Conservation (phyloP, 305 asterid species). For the Lippia alba region DNA sequence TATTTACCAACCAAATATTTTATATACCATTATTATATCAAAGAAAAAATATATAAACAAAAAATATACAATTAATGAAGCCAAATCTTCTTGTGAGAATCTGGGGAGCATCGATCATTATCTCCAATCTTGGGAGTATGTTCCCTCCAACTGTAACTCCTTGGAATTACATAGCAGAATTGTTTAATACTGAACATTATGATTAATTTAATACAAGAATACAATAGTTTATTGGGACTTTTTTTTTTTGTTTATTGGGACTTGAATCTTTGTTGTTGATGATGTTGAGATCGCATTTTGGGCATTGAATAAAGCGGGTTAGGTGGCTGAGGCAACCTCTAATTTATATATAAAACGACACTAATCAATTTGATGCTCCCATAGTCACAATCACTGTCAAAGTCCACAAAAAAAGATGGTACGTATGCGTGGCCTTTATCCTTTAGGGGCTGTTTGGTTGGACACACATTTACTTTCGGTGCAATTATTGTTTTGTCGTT, state of each 20-base stretch:
- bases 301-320: too few relatives aligned
- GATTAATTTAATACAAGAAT: too few relatives aligned
- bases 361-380: background rate
- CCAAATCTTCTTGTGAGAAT: constrained; percentile 10
- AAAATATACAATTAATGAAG: background rate
- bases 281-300: too few relatives aligned
- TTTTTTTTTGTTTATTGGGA: too few relatives aligned
- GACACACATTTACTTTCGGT: background rate
- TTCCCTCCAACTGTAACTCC: constrained; percentile 16
- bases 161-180: background rate
- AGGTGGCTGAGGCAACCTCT: too few relatives aligned
- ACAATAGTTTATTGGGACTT: too few relatives aligned
- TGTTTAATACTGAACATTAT: too few relatives aligned
- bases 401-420: background rate
- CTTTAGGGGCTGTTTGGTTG: background rate
- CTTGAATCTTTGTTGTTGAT: too few relatives aligned
- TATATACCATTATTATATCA: too few relatives aligned
- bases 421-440: background rate
- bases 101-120: constrained; percentile 21
- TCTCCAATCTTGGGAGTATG: constrained; percentile 11
- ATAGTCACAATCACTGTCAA: background rate
- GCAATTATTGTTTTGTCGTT: too few relatives aligned
- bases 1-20: background rate
- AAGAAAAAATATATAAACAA: background rate
- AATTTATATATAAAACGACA: too few relatives aligned